These are phyloP conservation scores for Cochlearia excelsa DNA, from an alignment of 345 rosid genomes.

Conservation along the genomic window DNA sequence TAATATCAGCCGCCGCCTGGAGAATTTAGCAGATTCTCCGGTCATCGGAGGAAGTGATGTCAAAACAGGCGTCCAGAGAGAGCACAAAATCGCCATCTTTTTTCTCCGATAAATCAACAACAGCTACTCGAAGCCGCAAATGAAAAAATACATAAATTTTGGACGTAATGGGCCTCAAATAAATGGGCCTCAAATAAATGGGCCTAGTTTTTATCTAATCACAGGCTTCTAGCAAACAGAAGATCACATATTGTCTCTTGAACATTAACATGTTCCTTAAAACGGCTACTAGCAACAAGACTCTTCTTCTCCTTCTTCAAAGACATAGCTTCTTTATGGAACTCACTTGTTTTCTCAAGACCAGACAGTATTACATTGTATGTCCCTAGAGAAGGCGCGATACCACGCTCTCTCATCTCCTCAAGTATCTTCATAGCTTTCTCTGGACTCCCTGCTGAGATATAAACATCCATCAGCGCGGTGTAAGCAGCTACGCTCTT, in stretches of 20 bases:
- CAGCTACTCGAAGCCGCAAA: no score
- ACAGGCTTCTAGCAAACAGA: conserved; percentile 46
- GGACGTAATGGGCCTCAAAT: no score
- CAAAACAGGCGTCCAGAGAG: conserved; percentile 19
- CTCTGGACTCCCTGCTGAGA: conserved; percentile 69
- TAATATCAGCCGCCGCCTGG: conserved; percentile 2
- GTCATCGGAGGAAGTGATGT: conserved; percentile 18
- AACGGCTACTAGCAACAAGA: conserved; percentile 37
- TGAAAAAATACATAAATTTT: no score
- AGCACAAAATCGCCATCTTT: no score
- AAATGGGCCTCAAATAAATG: not conserved
- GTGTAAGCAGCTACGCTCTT: conserved; percentile 66
- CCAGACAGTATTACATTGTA: conserved; percentile 63
- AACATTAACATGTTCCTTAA: conserved; percentile 31
- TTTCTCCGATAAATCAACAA: no score
- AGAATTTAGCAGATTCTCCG: not conserved
- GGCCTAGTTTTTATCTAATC: not conserved
- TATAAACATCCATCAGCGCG: conserved; percentile 61
- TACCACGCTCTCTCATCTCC: conserved; percentile 53
- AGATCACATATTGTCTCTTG: conserved; percentile 73
- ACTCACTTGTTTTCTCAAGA: conserved; percentile 54
- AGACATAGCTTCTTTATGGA: conserved; percentile 42
- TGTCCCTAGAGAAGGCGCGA: conserved; percentile 62
- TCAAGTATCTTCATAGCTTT: conserved; percentile 59
- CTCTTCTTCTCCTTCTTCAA: conserved; percentile 62